These are phyloP conservation scores for Acer saccharum DNA, from an alignment of 345 rosid genomes.

Conservation along the genomic window DNA sequence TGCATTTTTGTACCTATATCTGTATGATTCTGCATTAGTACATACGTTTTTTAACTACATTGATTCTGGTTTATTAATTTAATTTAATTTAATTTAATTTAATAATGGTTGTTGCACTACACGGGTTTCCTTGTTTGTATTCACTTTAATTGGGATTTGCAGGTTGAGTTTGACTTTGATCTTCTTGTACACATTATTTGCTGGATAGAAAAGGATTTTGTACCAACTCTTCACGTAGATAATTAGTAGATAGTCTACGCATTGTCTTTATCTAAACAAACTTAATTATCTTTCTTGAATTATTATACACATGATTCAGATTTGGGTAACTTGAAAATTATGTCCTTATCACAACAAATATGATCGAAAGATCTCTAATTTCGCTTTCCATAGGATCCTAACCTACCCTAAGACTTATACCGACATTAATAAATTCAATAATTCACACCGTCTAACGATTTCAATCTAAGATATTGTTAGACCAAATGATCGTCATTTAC, in stretches of 20 bases:
- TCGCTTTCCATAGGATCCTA: background rate
- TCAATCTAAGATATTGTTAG: too few relatives aligned
- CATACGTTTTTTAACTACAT: too few relatives aligned
- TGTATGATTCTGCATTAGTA: too few relatives aligned
- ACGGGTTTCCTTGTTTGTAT: background rate
- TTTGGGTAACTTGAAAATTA: background rate
- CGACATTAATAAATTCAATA: background rate
- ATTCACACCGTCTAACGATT: too few relatives aligned
- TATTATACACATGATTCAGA: background rate
- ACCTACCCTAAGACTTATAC: background rate
- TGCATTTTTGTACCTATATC: too few relatives aligned
- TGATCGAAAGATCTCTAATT: too few relatives aligned
- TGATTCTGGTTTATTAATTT: too few relatives aligned
- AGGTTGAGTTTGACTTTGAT: background rate
- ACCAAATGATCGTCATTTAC: too few relatives aligned
- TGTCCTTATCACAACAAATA: background rate
- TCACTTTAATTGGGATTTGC: background rate
- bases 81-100: too few relatives aligned
- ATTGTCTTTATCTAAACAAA: background rate
- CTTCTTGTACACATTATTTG: background rate
- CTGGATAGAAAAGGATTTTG: slow-evolving; percentile 7
- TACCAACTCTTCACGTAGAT: background rate
- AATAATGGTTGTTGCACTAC: background rate
- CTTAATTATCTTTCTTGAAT: background rate
- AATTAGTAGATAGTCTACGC: background rate